phyloP scores from a whole-genome alignment of 1,284 basidiomycete genomes.

The Pascua sp. region DNA sequence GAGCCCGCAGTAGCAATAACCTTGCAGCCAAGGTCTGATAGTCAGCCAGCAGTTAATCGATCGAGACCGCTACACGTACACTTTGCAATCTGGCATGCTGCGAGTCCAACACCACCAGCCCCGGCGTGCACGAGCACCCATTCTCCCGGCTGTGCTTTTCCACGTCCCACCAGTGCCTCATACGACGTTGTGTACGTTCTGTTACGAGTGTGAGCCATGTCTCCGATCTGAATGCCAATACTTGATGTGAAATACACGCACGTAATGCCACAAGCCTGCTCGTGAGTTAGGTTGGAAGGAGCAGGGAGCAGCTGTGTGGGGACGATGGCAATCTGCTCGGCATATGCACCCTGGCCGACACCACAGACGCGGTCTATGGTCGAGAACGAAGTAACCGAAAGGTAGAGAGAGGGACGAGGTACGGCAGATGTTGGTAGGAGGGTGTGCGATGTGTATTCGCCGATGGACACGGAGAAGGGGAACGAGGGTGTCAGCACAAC shows the following conservation, averaged over 20 bases:
- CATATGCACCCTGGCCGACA: slow-evolving; percentile 67
- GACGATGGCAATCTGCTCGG: slow-evolving; percentile 63
- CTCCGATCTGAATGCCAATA: too few species aligned
- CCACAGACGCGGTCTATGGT: slow-evolving; percentile 76
- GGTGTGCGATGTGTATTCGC: too few species aligned
- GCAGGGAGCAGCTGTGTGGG: slow-evolving; percentile 57
- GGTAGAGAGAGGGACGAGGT: too few species aligned
- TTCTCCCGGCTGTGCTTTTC: slow-evolving; percentile 71
- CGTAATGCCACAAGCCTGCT: slow-evolving; percentile 56
- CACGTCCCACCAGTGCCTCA: slow-evolving; percentile 77
- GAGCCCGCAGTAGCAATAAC: slow-evolving; percentile 52
- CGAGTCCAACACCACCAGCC: slow-evolving; percentile 80
- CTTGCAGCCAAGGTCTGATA: slow-evolving; percentile 39
- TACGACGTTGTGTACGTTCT: slow-evolving; percentile 51
- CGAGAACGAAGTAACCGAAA: too few species aligned
- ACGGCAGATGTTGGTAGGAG: too few species aligned
- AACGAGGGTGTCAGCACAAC: too few species aligned
- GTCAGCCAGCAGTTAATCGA: neutral
- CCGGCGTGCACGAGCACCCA: slow-evolving; percentile 83
- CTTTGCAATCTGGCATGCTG: slow-evolving; percentile 88
- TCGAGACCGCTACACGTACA: neutral
- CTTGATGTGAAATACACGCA: neutral
- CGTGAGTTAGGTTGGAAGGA: slow-evolving; percentile 62
- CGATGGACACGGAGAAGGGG: too few species aligned
- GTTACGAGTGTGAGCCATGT: neutral